A percentile compares a stretch with the other conserved stretches of the same genome.
phyloP scores from a whole-genome alignment of 495 filamentous ascomycete genomes.

The Penicillium tannophilum region DNA sequence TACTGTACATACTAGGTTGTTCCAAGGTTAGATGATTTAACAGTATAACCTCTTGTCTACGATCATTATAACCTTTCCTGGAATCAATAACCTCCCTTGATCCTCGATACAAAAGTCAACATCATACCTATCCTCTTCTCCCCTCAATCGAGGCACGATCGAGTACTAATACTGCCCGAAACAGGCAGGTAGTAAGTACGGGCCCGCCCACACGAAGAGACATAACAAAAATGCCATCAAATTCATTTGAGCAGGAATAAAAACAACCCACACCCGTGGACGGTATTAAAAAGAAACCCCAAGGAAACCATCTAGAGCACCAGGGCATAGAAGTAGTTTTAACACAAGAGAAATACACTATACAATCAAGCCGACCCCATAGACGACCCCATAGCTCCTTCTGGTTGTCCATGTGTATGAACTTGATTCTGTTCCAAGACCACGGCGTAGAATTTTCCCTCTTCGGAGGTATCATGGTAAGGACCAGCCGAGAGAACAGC shows the following conservation, averaged over 20 bases:
- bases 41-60: too few species aligned
- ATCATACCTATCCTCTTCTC: too few species aligned
- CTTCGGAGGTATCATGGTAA: constrained; percentile 43
- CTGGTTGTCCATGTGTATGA: neutral
- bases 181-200: too few species aligned
- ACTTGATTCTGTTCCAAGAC: constrained; percentile 37
- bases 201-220: too few species aligned
- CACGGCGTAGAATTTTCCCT: constrained; percentile 49
- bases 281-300: neutral
- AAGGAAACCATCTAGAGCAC: neutral
- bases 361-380: constrained; percentile 1
- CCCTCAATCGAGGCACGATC: too few species aligned
- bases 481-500: constrained; percentile 41
- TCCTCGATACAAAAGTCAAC: too few species aligned
- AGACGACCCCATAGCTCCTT: neutral
- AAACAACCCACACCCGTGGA: neutral
- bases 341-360: constrained; percentile 1
- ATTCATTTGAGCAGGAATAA: neutral
- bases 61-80: too few species aligned
- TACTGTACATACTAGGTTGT: too few species aligned
- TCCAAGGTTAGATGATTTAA: too few species aligned
- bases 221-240: too few species aligned
- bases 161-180: too few species aligned
- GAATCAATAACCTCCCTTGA: too few species aligned
- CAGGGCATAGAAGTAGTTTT: neutral